Conservation (phyloP, 2,329 filamentous ascomycete species). For the Dothistroma pini region DNA sequence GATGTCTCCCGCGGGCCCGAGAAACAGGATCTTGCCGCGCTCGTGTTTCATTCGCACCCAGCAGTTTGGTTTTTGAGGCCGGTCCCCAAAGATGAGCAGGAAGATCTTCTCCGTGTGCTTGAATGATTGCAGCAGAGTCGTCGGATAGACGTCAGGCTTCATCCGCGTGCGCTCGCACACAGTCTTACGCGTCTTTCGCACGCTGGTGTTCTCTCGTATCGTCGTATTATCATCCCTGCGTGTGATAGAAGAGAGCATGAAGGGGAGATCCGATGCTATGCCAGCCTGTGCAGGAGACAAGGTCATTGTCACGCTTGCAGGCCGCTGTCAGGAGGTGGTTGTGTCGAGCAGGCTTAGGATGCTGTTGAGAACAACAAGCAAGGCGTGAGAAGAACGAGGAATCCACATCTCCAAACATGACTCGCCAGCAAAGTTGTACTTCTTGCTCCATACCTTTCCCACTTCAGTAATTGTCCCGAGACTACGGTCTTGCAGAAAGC, state of each 20-base stretch:
- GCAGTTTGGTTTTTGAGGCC: not conserved
- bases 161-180: not conserved
- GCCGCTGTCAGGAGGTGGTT: not conserved
- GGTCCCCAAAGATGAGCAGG: not conserved
- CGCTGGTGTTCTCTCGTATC: not conserved
- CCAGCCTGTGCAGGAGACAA: not conserved
- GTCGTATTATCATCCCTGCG: not conserved
- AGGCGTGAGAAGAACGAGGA: no score
- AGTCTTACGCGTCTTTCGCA: not conserved
- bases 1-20: not conserved
- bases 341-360: no score
- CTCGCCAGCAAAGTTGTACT: not conserved
- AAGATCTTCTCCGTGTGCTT: not conserved
- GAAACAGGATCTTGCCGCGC: not conserved
- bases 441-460: not conserved
- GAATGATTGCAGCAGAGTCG: not conserved
- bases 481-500: not conserved
- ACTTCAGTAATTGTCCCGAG: not conserved
- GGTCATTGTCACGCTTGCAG: no score
- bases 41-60: not conserved
- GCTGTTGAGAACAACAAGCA: not conserved
- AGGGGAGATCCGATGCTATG: not conserved
- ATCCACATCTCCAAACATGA: not conserved
- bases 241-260: not conserved
- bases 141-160: not conserved